Evolutionary conservation across 2,329 filamentous ascomycete species (phyloP).

Genomic region (Eutypa lata): DNA sequence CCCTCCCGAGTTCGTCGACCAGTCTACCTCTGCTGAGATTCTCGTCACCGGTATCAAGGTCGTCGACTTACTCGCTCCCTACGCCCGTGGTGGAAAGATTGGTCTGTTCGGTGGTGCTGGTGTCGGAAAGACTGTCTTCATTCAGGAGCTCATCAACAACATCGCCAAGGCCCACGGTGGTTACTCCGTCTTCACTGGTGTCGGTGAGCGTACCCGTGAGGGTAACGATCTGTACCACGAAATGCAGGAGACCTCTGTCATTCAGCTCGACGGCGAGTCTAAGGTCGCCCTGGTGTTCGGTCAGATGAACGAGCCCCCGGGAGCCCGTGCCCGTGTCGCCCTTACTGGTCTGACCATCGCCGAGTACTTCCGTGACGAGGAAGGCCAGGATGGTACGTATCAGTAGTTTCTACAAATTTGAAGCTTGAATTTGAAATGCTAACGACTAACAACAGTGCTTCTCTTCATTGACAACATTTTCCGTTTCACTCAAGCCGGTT

Average conservation of each 20-base stretch:
- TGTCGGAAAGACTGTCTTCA: conserved; percentile 99
- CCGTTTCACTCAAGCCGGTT: conserved; percentile 99
- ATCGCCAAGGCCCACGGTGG: conserved; percentile 99
- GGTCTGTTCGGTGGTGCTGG: conserved; percentile 99
- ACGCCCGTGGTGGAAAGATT: conserved; percentile 99
- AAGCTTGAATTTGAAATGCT: not conserved
- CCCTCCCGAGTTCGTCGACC: conserved; percentile 86
- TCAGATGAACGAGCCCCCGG: conserved; percentile 99
- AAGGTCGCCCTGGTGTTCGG: conserved; percentile 99
- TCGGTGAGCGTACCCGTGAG: conserved; percentile 99
- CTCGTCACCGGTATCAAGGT: conserved; percentile 99
- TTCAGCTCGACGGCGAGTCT: conserved; percentile 97
- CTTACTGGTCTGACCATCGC: conserved; percentile 82
- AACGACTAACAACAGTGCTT: conserved; percentile 58
- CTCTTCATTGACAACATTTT: conserved; percentile 99
- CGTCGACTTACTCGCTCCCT: conserved; percentile 96
- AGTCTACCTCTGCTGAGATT: conserved; percentile 94
- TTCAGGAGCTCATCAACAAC: conserved; percentile 99
- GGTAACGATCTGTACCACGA: conserved; percentile 99
- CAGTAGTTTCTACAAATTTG: not conserved
- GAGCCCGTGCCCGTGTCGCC: conserved; percentile 99
- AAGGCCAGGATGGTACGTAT: conserved; percentile 79
- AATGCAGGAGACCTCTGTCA: conserved; percentile 99
- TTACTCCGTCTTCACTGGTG: conserved; percentile 99
- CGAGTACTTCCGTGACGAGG: conserved; percentile 75